phyloP scores from a whole-genome alignment of 306 rosid species.

The Cicer bijugum region DNA sequence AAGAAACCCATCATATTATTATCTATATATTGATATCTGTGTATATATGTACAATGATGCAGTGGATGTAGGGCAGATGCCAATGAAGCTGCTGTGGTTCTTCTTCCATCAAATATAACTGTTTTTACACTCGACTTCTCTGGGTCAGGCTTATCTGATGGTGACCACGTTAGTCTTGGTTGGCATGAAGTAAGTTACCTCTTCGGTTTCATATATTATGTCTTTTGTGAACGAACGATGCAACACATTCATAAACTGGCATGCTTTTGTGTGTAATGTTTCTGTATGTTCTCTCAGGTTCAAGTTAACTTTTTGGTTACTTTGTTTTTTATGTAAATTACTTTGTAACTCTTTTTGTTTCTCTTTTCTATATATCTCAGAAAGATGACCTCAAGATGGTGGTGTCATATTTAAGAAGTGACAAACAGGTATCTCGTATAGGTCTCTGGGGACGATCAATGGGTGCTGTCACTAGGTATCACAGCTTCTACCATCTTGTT shows the following conservation, averaged over 20 bases:
- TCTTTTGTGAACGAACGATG: slow-evolving; percentile 31
- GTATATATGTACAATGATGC: slow-evolving; percentile 53
- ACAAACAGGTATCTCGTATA: slow-evolving; percentile 74
- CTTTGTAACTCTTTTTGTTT: slow-evolving; percentile 39
- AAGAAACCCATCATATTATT: slow-evolving; percentile 12
- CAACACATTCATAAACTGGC: slow-evolving; percentile 14
- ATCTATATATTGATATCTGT: slow-evolving; percentile 29
- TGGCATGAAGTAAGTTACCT: slow-evolving; percentile 88
- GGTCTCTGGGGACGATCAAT: slow-evolving; percentile 99
- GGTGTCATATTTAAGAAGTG: slow-evolving; percentile 80
- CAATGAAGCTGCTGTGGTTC: slow-evolving; percentile 89
- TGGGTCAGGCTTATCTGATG: slow-evolving; percentile 96
- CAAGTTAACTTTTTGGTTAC: slow-evolving; percentile 14
- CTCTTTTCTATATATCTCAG: slow-evolving; percentile 49
- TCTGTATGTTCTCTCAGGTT: background rate
- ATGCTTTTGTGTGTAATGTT: slow-evolving; percentile 20
- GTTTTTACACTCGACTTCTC: slow-evolving; percentile 97
- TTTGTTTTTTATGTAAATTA: background rate
- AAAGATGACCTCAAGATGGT: slow-evolving; percentile 90
- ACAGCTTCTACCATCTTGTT: slow-evolving; percentile 35
- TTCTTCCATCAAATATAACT: slow-evolving; percentile 94
- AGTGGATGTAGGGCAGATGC: slow-evolving; percentile 99
- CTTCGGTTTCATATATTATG: slow-evolving; percentile 35
- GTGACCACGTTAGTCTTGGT: slow-evolving; percentile 97
- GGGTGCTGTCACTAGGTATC: slow-evolving; percentile 98